Evolutionary conservation across 306 rosid genomes (phyloP).

Genomic region (Prosopis cineraria): DNA sequence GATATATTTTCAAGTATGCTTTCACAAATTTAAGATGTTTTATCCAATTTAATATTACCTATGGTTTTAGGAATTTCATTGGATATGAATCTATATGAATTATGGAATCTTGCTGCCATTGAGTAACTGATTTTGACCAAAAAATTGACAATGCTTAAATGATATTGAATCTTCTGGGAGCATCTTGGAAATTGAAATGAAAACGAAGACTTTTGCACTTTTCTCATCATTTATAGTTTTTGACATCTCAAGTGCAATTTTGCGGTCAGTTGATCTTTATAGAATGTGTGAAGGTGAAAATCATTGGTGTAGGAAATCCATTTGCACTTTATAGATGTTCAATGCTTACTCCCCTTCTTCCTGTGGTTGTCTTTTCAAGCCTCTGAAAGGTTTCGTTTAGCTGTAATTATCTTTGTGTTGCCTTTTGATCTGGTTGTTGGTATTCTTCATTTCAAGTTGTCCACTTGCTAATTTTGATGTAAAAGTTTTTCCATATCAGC

Average conservation of each 20-base stretch:
- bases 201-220: too few relatives aligned
- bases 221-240: too few relatives aligned
- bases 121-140: conserved; percentile 4
- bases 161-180: too few relatives aligned
- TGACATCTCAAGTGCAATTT: neutral
- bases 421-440: too few relatives aligned
- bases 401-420: too few relatives aligned
- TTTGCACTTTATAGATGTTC: neutral
- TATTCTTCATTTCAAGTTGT: too few relatives aligned
- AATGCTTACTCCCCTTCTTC: neutral
- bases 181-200: too few relatives aligned
- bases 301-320: neutral
- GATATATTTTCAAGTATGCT: conserved; percentile 13
- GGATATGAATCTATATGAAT: neutral
- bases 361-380: too few relatives aligned
- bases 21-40: conserved; percentile 3
- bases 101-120: neutral
- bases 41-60: neutral
- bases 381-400: neutral
- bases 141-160: neutral
- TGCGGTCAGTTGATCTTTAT: neutral
- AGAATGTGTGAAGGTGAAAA: neutral
- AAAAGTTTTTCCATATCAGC: too few relatives aligned
- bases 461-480: too few relatives aligned
- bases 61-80: neutral